Conservation (phyloP, 2,329 filamentous ascomycete species). For the Endoconidiophora polonica region DNA sequence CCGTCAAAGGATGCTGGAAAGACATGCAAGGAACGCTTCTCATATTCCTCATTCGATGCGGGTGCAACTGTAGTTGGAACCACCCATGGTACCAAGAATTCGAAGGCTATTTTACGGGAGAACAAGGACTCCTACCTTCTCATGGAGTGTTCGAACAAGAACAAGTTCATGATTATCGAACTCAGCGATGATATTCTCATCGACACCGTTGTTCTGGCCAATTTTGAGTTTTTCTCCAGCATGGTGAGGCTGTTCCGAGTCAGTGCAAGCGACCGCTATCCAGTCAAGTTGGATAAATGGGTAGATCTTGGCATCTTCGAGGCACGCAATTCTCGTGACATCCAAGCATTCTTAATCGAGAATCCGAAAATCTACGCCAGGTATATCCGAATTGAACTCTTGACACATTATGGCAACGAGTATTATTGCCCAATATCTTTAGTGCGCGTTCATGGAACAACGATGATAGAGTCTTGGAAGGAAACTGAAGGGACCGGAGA, state of each 20-base stretch:
- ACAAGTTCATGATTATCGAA: constrained; percentile 91
- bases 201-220: constrained; percentile 91
- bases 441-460: constrained; percentile 82
- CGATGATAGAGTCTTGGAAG: constrained; percentile 87
- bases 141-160: constrained; percentile 68
- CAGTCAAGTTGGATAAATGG: constrained; percentile 85
- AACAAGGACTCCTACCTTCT: constrained; percentile 99
- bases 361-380: constrained; percentile 92
- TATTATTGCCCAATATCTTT: constrained; percentile 91
- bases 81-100: constrained; percentile 69
- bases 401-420: constrained; percentile 89
- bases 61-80: constrained; percentile 87
- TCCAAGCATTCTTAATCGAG: constrained; percentile 86
- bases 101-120: constrained; percentile 78
- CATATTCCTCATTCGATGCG: constrained; percentile 93
- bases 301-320: constrained; percentile 76
- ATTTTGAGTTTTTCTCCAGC: constrained; percentile 98
- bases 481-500: constrained; percentile 43
- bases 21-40: constrained; percentile 95
- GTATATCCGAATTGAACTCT: constrained; percentile 79
- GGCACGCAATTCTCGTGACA: constrained; percentile 78
- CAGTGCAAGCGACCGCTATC: constrained; percentile 87
- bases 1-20: constrained; percentile 87
- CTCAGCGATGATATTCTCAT: constrained; percentile 74
- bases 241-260: constrained; percentile 85